Evolutionary conservation across 441 rosid genomes (phyloP), one percentile per base, ranked within the genome.

Genomic region (Lepidium campestre): DNA sequence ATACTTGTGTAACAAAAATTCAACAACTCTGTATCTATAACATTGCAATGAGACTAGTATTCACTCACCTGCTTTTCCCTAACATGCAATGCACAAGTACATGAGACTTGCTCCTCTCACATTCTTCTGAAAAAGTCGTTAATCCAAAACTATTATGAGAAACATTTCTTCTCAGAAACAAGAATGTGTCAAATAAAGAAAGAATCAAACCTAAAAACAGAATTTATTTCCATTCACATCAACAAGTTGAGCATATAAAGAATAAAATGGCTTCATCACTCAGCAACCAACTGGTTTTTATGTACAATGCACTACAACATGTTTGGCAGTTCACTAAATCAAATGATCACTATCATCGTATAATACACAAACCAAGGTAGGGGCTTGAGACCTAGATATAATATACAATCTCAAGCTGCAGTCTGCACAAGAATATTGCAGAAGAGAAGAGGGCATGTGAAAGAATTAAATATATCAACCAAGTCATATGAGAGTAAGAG

Each of bases 71-170:
- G 75, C 77, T 89, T 83, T 83, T 91, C 7, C 96, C 97, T 0
- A 81, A 82, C 86, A 87, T 89, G 74, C 97, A 91, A 72, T 91
- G 89, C 81, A 89, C 94, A 47, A 91, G 97, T 63, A 91, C 93
- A 18, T 86, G 85, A 44, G 83, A 86, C 75, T 84, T 91, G 50
- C 84, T 90, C 71, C 65, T 85, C 72, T 91, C 89, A 68, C 96
- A 88, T 70, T 81, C 80, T 53, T 86, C 96, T 90, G 86, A 77
- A 73, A 71, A 71, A 72, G 34, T 57, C 7, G 29, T 18, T 20
- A 19, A 34, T 18, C 25, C 27, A 19, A 55, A 35, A 35, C 29
- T 2, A 55, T 35, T 19, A 35, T 35, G 18, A 55, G 45, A 45
- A 29, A 36, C 31, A 56, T 19, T 29, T 36, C 40, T 32, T 31